phyloP scores from a whole-genome alignment of 768 basidiomycete genomes.

The Leucocoprinus sp. region DNA sequence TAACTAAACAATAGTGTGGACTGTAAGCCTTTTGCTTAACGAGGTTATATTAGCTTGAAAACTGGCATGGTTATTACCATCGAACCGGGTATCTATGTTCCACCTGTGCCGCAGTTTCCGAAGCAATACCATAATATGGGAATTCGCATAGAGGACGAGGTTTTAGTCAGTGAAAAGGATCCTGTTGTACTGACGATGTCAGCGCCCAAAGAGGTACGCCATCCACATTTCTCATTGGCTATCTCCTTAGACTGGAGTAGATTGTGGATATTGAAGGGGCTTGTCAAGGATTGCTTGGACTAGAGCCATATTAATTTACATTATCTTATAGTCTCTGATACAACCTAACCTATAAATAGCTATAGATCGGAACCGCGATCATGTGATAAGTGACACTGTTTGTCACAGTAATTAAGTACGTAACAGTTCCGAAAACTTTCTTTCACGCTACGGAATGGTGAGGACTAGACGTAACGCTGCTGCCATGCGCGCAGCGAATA shows the following conservation, averaged over 20 bases:
- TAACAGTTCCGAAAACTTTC: constrained; percentile 5
- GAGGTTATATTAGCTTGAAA: constrained; percentile 47
- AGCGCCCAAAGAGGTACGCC: constrained; percentile 74
- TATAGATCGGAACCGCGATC: constrained; percentile 2
- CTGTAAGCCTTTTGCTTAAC: background rate
- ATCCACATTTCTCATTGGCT: background rate
- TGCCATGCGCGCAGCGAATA: background rate
- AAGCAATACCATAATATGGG: constrained; percentile 86
- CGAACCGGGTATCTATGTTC: constrained; percentile 91
- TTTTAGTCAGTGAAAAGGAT: constrained; percentile 56
- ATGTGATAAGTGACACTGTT: constrained; percentile 3
- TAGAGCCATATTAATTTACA: constrained; percentile 41
- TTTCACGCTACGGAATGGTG: constrained; percentile 5
- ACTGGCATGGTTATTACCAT: constrained; percentile 90
- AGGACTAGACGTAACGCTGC: constrained; percentile 1
- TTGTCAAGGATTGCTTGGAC: constrained; percentile 62
- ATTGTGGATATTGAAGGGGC: constrained; percentile 74
- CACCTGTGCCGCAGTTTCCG: constrained; percentile 70
- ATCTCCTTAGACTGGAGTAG: constrained; percentile 23
- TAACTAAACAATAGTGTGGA: background rate
- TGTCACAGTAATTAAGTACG: constrained; percentile 10
- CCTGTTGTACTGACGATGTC: constrained; percentile 56
- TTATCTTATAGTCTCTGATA: background rate
- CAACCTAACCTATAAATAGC: background rate
- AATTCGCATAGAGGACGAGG: constrained; percentile 89